Percentiles rank a stretch among this genome's conserved stretches.
These are phyloP conservation scores for Purpureocillium takamizusanense DNA, from an alignment of 2,329 filamentous ascomycete genomes.

Conservation along the genomic window DNA sequence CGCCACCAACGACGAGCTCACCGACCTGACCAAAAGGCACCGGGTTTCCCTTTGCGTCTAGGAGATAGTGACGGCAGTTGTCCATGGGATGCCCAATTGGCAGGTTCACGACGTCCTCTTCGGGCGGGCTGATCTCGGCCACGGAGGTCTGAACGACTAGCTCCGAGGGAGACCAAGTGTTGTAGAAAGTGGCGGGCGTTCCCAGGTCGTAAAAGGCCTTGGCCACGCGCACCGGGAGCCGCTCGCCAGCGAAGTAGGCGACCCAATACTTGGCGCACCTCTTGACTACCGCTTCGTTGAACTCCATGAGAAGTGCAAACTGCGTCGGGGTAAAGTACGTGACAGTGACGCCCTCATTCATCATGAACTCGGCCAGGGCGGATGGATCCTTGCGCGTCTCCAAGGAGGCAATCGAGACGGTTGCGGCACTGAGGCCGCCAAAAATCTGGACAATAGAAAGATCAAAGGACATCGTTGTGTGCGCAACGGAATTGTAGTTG, in stretches of 20 bases:
- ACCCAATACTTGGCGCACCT: constrained; percentile 12
- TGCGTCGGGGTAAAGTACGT: constrained; percentile 16
- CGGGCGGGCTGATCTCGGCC: constrained; percentile 8
- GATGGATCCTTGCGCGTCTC: constrained; percentile 14
- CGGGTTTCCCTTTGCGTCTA: constrained; percentile 26
- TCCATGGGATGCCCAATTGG: constrained; percentile 14
- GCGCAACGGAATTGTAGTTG: constrained; percentile 12
- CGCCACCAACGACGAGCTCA: constrained; percentile 31
- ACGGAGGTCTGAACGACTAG: constrained; percentile 14
- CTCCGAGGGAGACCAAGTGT: constrained; percentile 14
- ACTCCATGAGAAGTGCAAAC: constrained; percentile 13
- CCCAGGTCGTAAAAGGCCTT: constrained; percentile 13
- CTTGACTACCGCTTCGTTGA: constrained; percentile 10
- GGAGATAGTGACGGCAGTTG: constrained; percentile 27
- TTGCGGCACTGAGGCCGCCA: constrained; percentile 11
- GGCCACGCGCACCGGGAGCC: constrained; percentile 12
- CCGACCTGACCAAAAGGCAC: constrained; percentile 27
- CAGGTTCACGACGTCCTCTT: constrained; percentile 8
- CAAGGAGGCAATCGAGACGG: constrained; percentile 12
- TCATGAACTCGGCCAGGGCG: constrained; percentile 14
- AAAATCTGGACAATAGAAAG: constrained; percentile 15
- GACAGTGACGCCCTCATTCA: constrained; percentile 9
- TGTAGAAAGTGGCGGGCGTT: constrained; percentile 12
- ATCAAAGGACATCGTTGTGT: constrained; percentile 15
- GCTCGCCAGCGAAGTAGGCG: constrained; percentile 14